Base-by-base conservation (phyloP, 768 basidiomycete genomes). In the Phanerochaete sordida region DNA sequence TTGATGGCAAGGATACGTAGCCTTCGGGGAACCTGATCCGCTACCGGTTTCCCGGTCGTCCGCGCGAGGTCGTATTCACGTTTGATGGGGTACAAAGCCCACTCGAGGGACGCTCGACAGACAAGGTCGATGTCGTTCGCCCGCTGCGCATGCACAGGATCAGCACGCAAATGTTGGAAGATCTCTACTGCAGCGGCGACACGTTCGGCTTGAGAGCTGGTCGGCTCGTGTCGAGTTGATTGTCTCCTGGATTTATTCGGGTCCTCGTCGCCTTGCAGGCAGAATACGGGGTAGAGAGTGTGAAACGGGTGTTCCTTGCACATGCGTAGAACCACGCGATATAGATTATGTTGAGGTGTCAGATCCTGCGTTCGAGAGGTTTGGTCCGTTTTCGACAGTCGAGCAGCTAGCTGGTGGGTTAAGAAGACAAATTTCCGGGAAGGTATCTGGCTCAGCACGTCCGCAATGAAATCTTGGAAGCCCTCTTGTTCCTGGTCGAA, bases 231-330 rank as follows among this genome's bases (percentile, higher is more conserved):
- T 21, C 27, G 33, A 35, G 21, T 39, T 5, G 35, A 39, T 33
- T 44, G 56, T 27, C 82, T 80, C 31, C 72, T 69, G 8, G 85
- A 84, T 50, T 78, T 74, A 46, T 61, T 37, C 27, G 61, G 59
- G 11, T 64, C 23, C 27, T 61, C 66, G 21, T 58, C 56, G 1
- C 59, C 48, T 65, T 74, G 11, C 62, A 96, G 74, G 57, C 91
- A 91, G 70, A 87, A 91, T 2, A 98, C 83, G 65, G 95, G 93
- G 73, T 95, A 96, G 7, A 97, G 75, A 64, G 84, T 89, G 70
- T 99, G 97, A 74, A 93, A 98, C 0, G 96, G 95, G 69, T 99
- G 97, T 55, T 98, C 93, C 58, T 73, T 73, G 66, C 91, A 91
- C 81, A 99, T 90, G 24, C 85, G 81, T 4, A 89, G 58, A 24